A percentile compares a stretch with the other conserved stretches of the same genome.
Evolutionary conservation across 1,139 yeast species (phyloP).

Genomic region (Spathaspora sp.): DNA sequence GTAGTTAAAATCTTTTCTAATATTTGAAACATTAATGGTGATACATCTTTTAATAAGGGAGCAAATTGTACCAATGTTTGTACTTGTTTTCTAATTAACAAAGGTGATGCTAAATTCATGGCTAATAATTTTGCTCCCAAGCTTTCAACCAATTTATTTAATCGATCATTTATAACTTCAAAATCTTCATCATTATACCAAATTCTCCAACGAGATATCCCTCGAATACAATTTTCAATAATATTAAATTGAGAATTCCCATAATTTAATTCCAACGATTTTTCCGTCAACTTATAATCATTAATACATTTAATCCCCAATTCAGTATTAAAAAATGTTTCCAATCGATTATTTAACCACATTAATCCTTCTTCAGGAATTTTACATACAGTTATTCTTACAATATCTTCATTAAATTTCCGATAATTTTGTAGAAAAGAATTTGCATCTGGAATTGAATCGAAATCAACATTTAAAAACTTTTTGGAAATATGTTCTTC

Average conservation of each 20-base stretch:
- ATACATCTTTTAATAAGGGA: conserved; percentile 80
- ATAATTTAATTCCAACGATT: conserved; percentile 67
- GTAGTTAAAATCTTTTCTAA: conserved; percentile 85
- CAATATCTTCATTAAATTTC: conserved; percentile 86
- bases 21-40: conserved; percentile 72
- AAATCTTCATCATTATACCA: conserved; percentile 78
- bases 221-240: conserved; percentile 87
- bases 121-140: conserved; percentile 77
- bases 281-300: conserved; percentile 56
- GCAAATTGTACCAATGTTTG: conserved; percentile 96
- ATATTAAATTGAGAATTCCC: conserved; percentile 84
- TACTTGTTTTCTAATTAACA: conserved; percentile 77
- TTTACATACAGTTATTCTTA: conserved; percentile 83
- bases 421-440: conserved; percentile 79
- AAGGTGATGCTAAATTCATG: conserved; percentile 76
- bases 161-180: conserved; percentile 51
- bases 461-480: conserved; percentile 81
- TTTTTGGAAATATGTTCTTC: conserved; percentile 64
- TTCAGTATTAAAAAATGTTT: conserved; percentile 70
- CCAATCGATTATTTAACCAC: conserved; percentile 79
- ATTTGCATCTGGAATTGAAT: conserved; percentile 76
- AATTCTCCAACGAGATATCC: conserved; percentile 94
- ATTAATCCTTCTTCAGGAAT: conserved; percentile 76
- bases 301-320: conserved; percentile 66
- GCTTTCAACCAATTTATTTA: conserved; percentile 66